Percentiles rank a stretch among this genome's conserved stretches.
These are phyloP conservation scores for Starmerella floris DNA, from an alignment of 805 yeast species.

Conservation along the genomic window DNA sequence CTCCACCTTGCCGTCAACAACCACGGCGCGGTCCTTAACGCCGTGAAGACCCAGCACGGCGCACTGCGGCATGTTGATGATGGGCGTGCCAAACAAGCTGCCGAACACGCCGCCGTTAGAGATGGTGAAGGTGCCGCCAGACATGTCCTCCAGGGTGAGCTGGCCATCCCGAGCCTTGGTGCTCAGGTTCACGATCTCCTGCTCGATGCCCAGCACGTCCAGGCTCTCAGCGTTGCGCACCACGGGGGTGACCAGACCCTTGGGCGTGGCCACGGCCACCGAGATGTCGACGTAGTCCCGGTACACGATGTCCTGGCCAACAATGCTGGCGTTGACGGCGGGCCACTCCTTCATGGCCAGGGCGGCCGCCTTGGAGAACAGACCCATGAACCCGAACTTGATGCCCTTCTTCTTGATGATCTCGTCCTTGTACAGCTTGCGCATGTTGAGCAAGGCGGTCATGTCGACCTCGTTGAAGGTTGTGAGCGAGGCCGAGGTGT, in stretches of 20 bases:
- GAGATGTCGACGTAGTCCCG: slow-evolving; percentile 94
- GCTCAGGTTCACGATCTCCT: slow-evolving; percentile 70
- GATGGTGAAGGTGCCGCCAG: slow-evolving; percentile 98
- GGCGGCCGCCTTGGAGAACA: slow-evolving; percentile 84
- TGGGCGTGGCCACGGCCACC: slow-evolving; percentile 96
- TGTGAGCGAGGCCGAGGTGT: slow-evolving; percentile 95
- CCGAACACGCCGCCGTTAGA: slow-evolving; percentile 99
- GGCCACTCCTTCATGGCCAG: slow-evolving; percentile 92
- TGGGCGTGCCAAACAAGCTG: slow-evolving; percentile 94
- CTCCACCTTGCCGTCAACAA: slow-evolving; percentile 89
- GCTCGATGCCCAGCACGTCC: slow-evolving; percentile 76
- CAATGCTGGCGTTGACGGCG: slow-evolving; percentile 89
- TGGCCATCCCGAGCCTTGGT: slow-evolving; percentile 93
- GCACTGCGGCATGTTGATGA: slow-evolving; percentile 95
- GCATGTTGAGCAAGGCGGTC: slow-evolving; percentile 81
- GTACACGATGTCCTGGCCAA: slow-evolving; percentile 58
- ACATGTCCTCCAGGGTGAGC: slow-evolving; percentile 93
- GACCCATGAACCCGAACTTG: slow-evolving; percentile 98
- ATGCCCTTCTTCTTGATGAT: slow-evolving; percentile 83
- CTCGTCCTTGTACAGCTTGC: slow-evolving; percentile 95
- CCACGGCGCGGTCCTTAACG: slow-evolving; percentile 93
- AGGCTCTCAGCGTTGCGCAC: slow-evolving; percentile 92
- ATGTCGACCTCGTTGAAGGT: slow-evolving; percentile 97
- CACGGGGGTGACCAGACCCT: slow-evolving; percentile 96
- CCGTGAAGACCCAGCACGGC: slow-evolving; percentile 97